phyloP scores from a whole-genome alignment of 2,329 filamentous ascomycete species.

The Colletotrichum orchidophilum region DNA sequence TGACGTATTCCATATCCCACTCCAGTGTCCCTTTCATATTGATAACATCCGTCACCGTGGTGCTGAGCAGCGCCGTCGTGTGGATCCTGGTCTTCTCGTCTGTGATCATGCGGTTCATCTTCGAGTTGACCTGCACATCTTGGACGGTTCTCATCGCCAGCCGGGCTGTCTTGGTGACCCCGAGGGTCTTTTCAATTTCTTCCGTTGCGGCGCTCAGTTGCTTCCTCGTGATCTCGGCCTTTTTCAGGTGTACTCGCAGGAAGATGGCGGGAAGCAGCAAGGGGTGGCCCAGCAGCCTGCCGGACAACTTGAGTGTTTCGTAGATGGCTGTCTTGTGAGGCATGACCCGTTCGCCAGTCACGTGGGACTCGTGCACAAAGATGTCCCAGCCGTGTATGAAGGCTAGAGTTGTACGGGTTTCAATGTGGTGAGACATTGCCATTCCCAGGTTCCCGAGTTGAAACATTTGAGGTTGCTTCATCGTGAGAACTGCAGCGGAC shows the following conservation, averaged over 20 bases:
- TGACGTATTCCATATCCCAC: background rate
- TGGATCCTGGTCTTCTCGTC: background rate
- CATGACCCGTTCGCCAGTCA: background rate
- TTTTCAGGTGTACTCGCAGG: background rate
- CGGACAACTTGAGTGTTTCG: background rate
- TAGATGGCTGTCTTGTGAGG: background rate
- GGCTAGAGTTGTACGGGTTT: background rate
- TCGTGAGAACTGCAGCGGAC: background rate
- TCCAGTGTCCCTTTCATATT: background rate
- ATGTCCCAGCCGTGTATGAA: background rate
- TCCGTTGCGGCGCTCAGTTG: background rate
- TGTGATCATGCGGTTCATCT: background rate
- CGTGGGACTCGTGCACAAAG: background rate
- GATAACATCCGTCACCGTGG: background rate
- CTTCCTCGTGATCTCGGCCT: background rate
- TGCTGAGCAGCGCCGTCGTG: background rate
- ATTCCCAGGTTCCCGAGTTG: background rate
- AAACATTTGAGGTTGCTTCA: background rate
- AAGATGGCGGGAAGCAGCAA: background rate
- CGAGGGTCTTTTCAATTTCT: background rate
- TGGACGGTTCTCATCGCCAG: background rate
- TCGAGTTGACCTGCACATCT: background rate
- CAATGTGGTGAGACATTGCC: background rate
- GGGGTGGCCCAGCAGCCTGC: background rate
- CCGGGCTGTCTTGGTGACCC: background rate